Evolutionary conservation across 805 yeast genomes (phyloP).

Genomic region (Clavispora vitiphila): DNA sequence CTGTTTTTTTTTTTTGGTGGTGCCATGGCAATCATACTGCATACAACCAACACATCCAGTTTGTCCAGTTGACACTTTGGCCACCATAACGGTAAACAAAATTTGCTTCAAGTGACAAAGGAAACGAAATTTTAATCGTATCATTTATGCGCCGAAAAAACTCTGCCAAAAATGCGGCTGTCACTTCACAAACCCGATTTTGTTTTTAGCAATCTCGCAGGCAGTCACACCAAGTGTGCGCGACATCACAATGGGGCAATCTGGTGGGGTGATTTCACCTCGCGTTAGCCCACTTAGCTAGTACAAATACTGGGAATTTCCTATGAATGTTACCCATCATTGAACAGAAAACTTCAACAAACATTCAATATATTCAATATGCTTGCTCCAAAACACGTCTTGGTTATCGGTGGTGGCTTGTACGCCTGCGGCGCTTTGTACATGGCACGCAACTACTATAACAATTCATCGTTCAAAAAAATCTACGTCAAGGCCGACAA

Average conservation of each 20-base stretch:
- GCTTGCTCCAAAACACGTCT: conserved; percentile 19
- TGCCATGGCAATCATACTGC: not conserved
- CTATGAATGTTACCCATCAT: not conserved
- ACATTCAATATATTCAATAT: conserved; percentile 3
- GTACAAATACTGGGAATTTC: not conserved
- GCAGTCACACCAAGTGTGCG: not conserved
- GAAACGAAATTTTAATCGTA: no score
- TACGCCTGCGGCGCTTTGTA: conserved; percentile 29
- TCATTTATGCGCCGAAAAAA: no score
- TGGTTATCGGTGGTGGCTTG: conserved; percentile 26
- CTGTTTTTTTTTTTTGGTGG: not conserved
- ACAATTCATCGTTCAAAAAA: conserved; percentile 23
- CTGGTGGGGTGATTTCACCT: conserved; percentile 1
- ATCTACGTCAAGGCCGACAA: conserved; percentile 28
- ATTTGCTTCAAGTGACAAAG: no score
- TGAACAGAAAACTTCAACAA: not conserved
- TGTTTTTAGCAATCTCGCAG: not conserved
- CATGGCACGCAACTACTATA: conserved; percentile 30
- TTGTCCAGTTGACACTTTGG: no score
- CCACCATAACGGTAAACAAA: no score
- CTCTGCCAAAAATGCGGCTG: not conserved
- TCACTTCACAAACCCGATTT: not conserved
- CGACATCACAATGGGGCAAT: not conserved
- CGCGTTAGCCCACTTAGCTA: not conserved
- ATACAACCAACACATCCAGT: not conserved